Base-by-base conservation (phyloP, 331 rosid species). In the Erythrophleum ivorense region DNA sequence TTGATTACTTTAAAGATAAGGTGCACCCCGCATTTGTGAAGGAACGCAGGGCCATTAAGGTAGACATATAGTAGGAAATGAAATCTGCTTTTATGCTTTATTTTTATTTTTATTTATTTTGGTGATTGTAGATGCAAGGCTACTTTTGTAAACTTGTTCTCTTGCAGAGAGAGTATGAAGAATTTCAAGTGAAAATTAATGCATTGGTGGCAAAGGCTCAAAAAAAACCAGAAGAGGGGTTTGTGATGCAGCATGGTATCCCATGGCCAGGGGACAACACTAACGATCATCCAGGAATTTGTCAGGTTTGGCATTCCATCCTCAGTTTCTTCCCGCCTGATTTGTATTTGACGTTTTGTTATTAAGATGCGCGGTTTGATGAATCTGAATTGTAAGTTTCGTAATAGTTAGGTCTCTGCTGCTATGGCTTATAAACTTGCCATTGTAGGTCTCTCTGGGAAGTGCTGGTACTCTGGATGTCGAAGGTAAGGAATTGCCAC, bases 31-130 rank as follows among this genome's bases (percentile, higher is more conserved):
- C 86, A 68, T 92, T 95, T 74, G 93, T 95, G 9, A 92, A 82
- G 94, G 98, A 95, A 77, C 90, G 98, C 71, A 90, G 98, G 77
- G 92, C 97, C 18, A 91, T 95, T 94, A 95, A 93, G 88, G 98
- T 92, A 79, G 15, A 89, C 24, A 33, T 12, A 59, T 24, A 21
- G 16, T 55, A 29, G 33, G 48, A 69, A 18, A 59, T 75, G 48
- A 43, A 57, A 7, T 33, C 43, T 81, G 15, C 45, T 76, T 67
- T 53, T 48, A 6, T 69, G 57, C 15, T 19, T 64, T 43, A 18
- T 24, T 80, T 58, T 6, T 6, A 12, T 5, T 53, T 24, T 24
- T 24, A 24, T 24, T 24, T 24, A 24, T 48, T 38, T 60, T 1
- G 38, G 24, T 14, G 21, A 11, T 75, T 55, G 33, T 49, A 38